Evolutionary conservation across 2,329 filamentous ascomycete species (phyloP), one percentile per base, ranked within the genome.

Genomic region (Aspergillus sp.): DNA sequence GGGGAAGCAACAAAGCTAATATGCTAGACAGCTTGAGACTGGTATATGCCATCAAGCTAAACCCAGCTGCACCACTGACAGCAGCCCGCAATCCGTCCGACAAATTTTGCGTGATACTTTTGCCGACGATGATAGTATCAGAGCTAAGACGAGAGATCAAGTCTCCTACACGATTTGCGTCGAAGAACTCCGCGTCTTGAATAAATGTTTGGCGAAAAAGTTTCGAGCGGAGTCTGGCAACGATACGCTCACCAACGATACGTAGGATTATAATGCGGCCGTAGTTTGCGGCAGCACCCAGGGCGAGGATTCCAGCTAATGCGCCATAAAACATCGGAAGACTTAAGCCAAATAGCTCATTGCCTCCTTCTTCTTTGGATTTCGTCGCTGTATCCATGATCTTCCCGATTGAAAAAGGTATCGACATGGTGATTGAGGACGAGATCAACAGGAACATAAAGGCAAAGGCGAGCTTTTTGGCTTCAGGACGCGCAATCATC

Each of bases 121-220:
- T 98, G 63, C 91, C 93, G 46, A 98, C 93, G 61, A 98, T 94
- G 61, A 97, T 88, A 0, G 93, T 96, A 66, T 98, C 94, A 2
- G 90, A 94, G 60, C 91, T 90, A 41, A 98, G 80, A 34, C 94
- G 85, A 34, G 91, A 97, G 61, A 98, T 96, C 57, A 98, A 73
- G 64, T 98, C 93, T 65, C 93, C 93, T 28, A 96, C 90, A 28
- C 93, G 81, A 70, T 98, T 98, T 35, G 93, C 93, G 64, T 98
- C 93, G 62, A 98, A 98, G 72, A 98, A 98, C 62, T 97, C 93
- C 48, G 93, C 93, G 66, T 98, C 93, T 66, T 98, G 93, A n/a
- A 93, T 79, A 58, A 94, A 94, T 0, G 93, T 98, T 53, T 86
- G 82, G 54, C 88, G 82, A 72, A 94, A 98, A 3, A 98, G 80